Evolutionary conservation across 257 asterid genomes (phyloP), one percentile per base, ranked within the genome.

Genomic region (Solanum phureja): DNA sequence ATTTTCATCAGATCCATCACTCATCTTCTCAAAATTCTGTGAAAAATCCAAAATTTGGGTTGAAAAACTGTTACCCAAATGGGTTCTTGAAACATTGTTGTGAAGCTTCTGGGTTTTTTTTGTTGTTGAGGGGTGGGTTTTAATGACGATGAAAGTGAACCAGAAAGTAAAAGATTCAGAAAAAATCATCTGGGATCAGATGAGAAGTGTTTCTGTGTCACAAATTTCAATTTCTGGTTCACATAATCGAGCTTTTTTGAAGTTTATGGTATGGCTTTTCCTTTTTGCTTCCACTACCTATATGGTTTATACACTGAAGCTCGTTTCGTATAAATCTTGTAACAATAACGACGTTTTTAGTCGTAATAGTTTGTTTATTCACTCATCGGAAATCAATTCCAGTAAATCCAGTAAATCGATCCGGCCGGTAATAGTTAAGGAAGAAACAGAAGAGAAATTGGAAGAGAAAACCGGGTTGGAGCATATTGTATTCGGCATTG

Each of bases 401-500:
- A 49, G 87, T 10, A 3, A 83, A 10, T n/a, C 44, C 14, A 44
- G 87, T 7, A 4, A 84, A 11, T 31, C 82, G 10, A 19, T 49
- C 69, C 14, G 4, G 1, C 27, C 38, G 7, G 62, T 87, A 4
- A 8, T 42, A 7, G 46, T 35, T 3, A 27, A 24, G 12, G 86
- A 33, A 2, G 83, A 60, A 35, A 56, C 14, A 11, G 74, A 74
- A 23, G 89, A 87, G 14, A 88, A 62, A 35, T 56, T 12, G n/a
- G 73, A 73, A 23, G 89, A 86, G 12, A 88, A 62, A 87, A 96
- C 99, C 0, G 91, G 92, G 38, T 46, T 96, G 52, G 92, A 91
- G 29, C 96, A 96, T 87, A 69, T 95, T 40, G 96, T 94, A 21
- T 96, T 96, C 88, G 98, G 99, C 92, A 93, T 95, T 91, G 99